phyloP scores from a whole-genome alignment of 2,329 filamentous ascomycete genomes.

The Neonectria faginata region DNA sequence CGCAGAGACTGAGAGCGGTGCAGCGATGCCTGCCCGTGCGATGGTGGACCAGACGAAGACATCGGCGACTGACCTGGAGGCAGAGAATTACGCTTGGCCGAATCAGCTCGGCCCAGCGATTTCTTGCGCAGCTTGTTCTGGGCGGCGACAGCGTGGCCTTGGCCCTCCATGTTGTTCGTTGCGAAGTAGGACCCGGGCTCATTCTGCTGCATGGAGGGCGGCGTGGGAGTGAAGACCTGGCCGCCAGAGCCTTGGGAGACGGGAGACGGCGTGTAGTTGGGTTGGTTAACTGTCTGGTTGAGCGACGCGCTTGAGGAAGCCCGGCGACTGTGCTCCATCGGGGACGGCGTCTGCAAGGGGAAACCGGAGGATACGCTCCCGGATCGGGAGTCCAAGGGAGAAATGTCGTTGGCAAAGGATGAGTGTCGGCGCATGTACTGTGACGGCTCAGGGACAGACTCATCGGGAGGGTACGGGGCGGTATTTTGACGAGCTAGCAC shows the following conservation, averaged over 20 bases:
- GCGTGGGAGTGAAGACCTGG: slow-evolving; percentile 33
- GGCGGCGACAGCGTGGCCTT: slow-evolving; percentile 37
- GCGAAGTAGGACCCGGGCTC: slow-evolving; percentile 40
- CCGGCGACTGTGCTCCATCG: slow-evolving; percentile 42
- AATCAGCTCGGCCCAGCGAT: slow-evolving; percentile 36
- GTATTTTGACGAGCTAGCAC: slow-evolving; percentile 1
- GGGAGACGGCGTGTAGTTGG: slow-evolving; percentile 41
- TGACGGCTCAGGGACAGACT: slow-evolving; percentile 13
- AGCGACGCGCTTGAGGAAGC: slow-evolving; percentile 38
- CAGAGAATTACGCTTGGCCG: slow-evolving; percentile 36
- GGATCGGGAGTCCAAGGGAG: slow-evolving; percentile 43
- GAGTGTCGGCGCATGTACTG: slow-evolving; percentile 42
- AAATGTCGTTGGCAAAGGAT: slow-evolving; percentile 44
- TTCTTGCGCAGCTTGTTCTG: slow-evolving; percentile 43
- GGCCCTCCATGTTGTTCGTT: slow-evolving; percentile 31
- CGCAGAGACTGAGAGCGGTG: slow-evolving; percentile 30
- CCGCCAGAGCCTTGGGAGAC: slow-evolving; percentile 37
- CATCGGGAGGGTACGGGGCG: slow-evolving; percentile 9
- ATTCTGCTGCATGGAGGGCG: slow-evolving; percentile 32
- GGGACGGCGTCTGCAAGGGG: slow-evolving; percentile 46
- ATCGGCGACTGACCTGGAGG: slow-evolving; percentile 38
- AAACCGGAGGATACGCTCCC: slow-evolving; percentile 42
- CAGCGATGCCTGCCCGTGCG: slow-evolving; percentile 11
- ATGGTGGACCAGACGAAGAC: slow-evolving; percentile 15
- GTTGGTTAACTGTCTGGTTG: slow-evolving; percentile 19